Base-by-base conservation (phyloP, 805 yeast genomes). In the Myxozyma neotropica region DNA sequence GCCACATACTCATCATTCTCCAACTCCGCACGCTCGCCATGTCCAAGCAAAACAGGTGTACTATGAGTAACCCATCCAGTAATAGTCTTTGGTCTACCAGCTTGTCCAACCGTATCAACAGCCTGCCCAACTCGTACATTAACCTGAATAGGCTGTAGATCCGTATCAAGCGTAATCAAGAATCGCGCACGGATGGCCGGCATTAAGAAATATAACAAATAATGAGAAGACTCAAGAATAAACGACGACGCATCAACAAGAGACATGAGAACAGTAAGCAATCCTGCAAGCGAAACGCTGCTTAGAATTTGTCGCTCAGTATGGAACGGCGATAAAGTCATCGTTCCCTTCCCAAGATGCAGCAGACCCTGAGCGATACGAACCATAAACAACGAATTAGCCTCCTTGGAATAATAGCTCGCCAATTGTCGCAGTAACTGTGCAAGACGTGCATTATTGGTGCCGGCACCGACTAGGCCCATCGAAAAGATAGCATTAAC, bases 11-110 rank as follows among this genome's bases (percentile, higher is more conserved):
- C 97, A 61, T 91, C 96, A 68, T 88, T 91, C 72, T 95, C 99
- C 67, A 94, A 79, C 74, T 94, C 99, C 0, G 99, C 99, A 64
- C 97, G 82, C 74, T 94, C 99, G 45, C 98, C 98, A 68, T 86
- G 85, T 42, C 94, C 92, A 57, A 94, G 80, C 68, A 94, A 78
- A 21, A 94, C 99, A 0, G 99, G 99, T 0, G 99, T 94, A 4
- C 94, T 88, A 71, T 94, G 99, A 1, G 99, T 94, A 21, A 94
- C 98, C 99, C 99, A 94, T 38, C 99, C 99, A 3, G 99, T 94
- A 49, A 94, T 94, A 12, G 97, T 92, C 80, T 94, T 94, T 50
- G 99, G 99, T 69, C 89, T 90, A 77, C 99, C 99, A 0, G 98
- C 99, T 74, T 93, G 98, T 35, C 99, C 99, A 63, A 94, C 98